Evolutionary conservation across 257 asterid species (phyloP).

Genomic region (Capsicum rhomboideum): DNA sequence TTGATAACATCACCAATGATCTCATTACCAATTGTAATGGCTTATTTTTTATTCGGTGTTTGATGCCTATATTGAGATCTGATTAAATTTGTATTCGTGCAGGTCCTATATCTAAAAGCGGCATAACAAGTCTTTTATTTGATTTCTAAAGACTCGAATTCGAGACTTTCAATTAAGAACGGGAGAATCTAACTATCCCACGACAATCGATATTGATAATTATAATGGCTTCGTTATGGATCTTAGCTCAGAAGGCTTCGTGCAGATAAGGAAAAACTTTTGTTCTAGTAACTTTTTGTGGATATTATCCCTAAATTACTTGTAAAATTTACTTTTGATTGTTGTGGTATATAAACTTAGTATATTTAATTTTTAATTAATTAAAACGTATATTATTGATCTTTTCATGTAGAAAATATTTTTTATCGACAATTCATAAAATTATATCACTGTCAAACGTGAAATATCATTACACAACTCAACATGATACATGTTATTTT

Average conservation of each 20-base stretch:
- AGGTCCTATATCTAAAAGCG: not conserved
- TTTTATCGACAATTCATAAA: not conserved
- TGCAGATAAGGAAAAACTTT: not conserved
- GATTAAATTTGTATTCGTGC: not conserved
- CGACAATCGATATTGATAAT: rapidly evolving
- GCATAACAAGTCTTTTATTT: not conserved
- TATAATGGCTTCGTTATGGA: not conserved
- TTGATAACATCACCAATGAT: not conserved
- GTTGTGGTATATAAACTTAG: not conserved
- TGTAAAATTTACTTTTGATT: not conserved
- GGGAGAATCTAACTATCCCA: not conserved
- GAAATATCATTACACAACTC: no score
- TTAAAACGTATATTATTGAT: not conserved
- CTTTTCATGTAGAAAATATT: not conserved
- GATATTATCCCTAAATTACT: not conserved
- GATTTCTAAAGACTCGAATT: rapidly evolving
- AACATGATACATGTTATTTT: no score
- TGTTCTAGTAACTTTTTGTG: not conserved
- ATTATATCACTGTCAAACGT: no score
- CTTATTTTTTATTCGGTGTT: not conserved
- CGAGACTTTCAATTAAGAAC: rapidly evolving
- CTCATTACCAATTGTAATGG: not conserved
- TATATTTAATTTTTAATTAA: not conserved
- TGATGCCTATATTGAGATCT: rapidly evolving
- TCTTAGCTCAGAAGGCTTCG: not conserved